phyloP scores from a whole-genome alignment of 2,329 filamentous ascomycete genomes.

The Acarospora socialis region DNA sequence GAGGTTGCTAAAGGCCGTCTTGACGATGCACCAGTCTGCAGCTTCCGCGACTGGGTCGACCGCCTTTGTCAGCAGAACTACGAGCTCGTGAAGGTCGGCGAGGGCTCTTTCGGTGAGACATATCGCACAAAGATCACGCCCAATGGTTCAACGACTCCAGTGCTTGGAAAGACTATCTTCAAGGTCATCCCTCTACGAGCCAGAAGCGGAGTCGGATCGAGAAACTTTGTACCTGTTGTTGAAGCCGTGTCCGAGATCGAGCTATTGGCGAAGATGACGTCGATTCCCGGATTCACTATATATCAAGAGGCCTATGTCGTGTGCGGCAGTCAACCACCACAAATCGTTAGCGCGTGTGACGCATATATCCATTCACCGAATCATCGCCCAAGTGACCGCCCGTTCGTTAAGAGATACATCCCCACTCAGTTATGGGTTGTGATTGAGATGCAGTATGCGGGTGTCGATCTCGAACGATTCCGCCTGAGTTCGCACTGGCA shows the following conservation, averaged over 20 bases:
- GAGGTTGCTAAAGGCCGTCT: too few species aligned
- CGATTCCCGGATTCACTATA: conserved; percentile 47
- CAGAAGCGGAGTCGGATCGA: conserved; percentile 24
- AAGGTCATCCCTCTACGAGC: conserved; percentile 35
- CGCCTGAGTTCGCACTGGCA: conserved; percentile 26
- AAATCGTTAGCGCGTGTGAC: too few species aligned
- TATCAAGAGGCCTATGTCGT: too few species aligned
- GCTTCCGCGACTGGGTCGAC: conserved; percentile 1
- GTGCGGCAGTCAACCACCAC: too few species aligned
- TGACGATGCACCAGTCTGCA: neutral
- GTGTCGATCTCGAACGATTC: conserved; percentile 37
- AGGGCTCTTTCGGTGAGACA: conserved; percentile 53
- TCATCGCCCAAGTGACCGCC: too few species aligned
- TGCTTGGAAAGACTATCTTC: conserved; percentile 30
- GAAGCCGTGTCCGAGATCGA: conserved; percentile 36
- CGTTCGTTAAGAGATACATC: too few species aligned
- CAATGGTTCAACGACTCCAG: conserved; percentile 24
- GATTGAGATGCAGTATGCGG: conserved; percentile 52
- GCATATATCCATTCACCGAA: too few species aligned
- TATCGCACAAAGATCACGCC: conserved; percentile 29
- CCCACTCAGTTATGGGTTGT: conserved; percentile 45
- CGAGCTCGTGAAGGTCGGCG: conserved; percentile 45
- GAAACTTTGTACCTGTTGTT: conserved; percentile 29
- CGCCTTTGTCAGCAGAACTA: conserved; percentile 21
- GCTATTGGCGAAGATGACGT: conserved; percentile 43